Percentiles rank a stretch among this genome's conserved stretches.
Conservation (phyloP, 2,329 filamentous ascomycete species). For the Xylariomycetidae sp. region DNA sequence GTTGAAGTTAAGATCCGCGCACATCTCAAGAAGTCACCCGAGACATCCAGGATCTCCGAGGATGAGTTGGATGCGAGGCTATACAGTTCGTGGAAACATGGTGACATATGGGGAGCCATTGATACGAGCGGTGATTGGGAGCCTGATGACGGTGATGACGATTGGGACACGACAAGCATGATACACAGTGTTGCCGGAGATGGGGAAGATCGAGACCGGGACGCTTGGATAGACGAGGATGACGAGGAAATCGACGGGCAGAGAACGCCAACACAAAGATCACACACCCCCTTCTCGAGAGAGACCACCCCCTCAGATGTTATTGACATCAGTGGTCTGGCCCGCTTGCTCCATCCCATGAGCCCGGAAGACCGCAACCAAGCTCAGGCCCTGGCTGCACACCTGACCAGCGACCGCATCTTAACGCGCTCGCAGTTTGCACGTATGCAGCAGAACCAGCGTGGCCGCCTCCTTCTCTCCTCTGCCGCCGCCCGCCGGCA, state of each 20-base stretch:
- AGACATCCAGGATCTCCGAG: conserved; percentile 47
- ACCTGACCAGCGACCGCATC: conserved; percentile 65
- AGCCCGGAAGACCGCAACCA: conserved; percentile 75
- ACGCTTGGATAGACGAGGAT: conserved; percentile 40
- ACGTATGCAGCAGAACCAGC: conserved; percentile 62
- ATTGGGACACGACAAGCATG: conserved; percentile 75
- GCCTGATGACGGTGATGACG: conserved; percentile 48
- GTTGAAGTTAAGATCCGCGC: conserved; percentile 75
- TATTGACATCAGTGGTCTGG: conserved; percentile 65
- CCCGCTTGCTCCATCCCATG: conserved; percentile 75
- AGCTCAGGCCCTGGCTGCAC: conserved; percentile 74
- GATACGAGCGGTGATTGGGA: conserved; percentile 78
- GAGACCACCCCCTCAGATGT: conserved; percentile 59
- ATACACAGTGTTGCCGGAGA: conserved; percentile 46
- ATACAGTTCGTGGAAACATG: conserved; percentile 79
- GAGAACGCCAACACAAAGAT: conserved; percentile 69
- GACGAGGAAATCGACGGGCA: conserved; percentile 39
- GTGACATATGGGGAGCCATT: conserved; percentile 78
- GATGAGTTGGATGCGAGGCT: conserved; percentile 66
- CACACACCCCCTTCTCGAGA: conserved; percentile 40
- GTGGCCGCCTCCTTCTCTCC: conserved; percentile 62
- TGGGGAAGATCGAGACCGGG: conserved; percentile 42
- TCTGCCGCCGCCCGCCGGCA: conserved; percentile 31
- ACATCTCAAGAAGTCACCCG: conserved; percentile 40
- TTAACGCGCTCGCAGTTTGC: conserved; percentile 79